phyloP scores from a whole-genome alignment of 441 rosid genomes.

The Eutrema salsugineum region DNA sequence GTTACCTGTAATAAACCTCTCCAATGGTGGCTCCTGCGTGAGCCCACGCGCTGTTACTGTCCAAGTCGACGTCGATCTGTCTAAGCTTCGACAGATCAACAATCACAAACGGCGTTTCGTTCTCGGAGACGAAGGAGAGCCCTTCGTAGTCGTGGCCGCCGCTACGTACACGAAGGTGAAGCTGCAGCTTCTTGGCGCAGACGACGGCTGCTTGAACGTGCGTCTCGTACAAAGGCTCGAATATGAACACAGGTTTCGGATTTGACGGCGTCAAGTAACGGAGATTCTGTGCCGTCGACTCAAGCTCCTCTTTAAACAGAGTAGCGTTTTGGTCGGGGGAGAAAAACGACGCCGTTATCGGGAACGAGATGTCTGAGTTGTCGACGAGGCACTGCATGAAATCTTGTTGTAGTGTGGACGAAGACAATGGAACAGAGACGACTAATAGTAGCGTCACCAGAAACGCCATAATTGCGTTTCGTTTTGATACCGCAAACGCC shows the following conservation, averaged over 20 bases:
- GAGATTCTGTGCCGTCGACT: constrained; percentile 36
- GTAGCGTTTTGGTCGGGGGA: constrained; percentile 34
- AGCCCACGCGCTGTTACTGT: constrained; percentile 44
- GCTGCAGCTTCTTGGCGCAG: constrained; percentile 36
- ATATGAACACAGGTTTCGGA: constrained; percentile 40
- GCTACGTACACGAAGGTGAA: constrained; percentile 40
- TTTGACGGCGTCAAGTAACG: constrained; percentile 32
- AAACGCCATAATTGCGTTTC: constrained; percentile 8
- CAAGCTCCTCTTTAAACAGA: constrained; percentile 25
- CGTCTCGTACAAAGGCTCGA: constrained; percentile 36
- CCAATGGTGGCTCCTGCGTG: constrained; percentile 48
- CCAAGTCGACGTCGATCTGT: constrained; percentile 30
- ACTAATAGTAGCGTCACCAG: constrained; percentile 11
- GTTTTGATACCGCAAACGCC: constrained; percentile 15
- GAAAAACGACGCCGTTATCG: constrained; percentile 27
- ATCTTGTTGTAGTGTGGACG: constrained; percentile 28
- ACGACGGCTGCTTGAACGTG: constrained; percentile 40
- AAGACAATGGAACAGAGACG: constrained; percentile 12
- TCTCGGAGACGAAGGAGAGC: constrained; percentile 32
- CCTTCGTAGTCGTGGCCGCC: constrained; percentile 60
- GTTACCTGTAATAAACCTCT: constrained; percentile 40
- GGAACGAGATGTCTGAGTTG: constrained; percentile 29
- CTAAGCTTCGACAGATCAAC: constrained; percentile 39
- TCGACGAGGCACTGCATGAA: constrained; percentile 31
- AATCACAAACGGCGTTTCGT: constrained; percentile 33